Evolutionary conservation across 306 rosid species (phyloP), one percentile per base, ranked within the genome.

Genomic region (Elaeagnus macrophylla): DNA sequence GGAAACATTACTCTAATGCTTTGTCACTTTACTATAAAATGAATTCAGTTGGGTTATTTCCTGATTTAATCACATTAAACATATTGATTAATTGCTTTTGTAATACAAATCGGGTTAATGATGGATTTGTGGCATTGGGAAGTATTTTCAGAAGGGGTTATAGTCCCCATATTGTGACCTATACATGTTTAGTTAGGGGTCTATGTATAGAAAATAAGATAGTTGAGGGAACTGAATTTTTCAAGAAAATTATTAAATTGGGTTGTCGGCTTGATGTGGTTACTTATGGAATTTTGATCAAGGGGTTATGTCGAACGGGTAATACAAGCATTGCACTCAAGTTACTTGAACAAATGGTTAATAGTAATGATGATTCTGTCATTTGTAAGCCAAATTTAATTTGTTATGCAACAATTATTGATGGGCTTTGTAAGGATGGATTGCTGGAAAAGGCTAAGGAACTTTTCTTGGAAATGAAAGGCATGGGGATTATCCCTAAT

Each of bases 41-140:
- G 41, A 39, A 1, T 9, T 56, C 65, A 16, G 18, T 53, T 39
- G 72, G 74, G 35, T 38, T 73, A 16, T 37, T 52, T 6, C 66
- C 77, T 0, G 38, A 74, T 63, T 51, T 39, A 37, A 19, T 51
- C 37, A 67, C 83, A 3, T 54, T 59, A 13, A 62, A 67, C 48
- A 70, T 70, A 25, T 60, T 78, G 66, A 20, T 78, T 7, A 74
- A 78, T 56, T 78, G 77, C 72, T 65, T 67, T 42, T 73, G 69
- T 47, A 62, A 58, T 55, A 17, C 51, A 50, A 73, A 70, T 51
- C 64, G 71, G 57, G 60, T 49, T 38, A 1, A 57, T 13, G 66
- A 74, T 49, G 74, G 74, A 43, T 68, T 73, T 52, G 57, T 60
- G 11, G 74, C 62, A 45, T 6, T 69, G 62, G 82, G 72, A 12